phyloP scores from a whole-genome alignment of 2,329 filamentous ascomycete species.

The Fusarium chlamydosporum region DNA sequence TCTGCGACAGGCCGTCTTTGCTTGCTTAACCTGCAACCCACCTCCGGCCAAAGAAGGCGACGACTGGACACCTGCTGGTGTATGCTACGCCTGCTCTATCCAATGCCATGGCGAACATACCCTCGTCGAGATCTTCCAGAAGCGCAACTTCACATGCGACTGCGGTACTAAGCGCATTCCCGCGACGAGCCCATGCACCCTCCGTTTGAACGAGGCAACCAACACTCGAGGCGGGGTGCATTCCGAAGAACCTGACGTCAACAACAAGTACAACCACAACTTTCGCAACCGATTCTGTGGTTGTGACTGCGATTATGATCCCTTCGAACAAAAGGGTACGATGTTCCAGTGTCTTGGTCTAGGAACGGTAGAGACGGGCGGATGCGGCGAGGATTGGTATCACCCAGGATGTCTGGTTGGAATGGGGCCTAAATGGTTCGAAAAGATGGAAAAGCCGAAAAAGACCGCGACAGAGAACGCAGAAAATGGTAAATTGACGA shows the following conservation, averaged over 20 bases:
- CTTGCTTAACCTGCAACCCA: constrained; percentile 94
- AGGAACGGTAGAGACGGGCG: constrained; percentile 82
- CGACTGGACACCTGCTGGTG: constrained; percentile 72
- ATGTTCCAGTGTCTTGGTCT: constrained; percentile 98
- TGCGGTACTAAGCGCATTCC: constrained; percentile 89
- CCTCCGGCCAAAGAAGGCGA: constrained; percentile 74
- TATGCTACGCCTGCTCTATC: constrained; percentile 97
- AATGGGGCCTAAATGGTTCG: constrained; percentile 79
- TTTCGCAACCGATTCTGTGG: constrained; percentile 94
- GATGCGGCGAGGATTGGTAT: constrained; percentile 98
- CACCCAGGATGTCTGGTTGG: constrained; percentile 94
- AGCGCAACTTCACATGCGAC: constrained; percentile 96
- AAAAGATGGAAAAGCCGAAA: constrained; percentile 62
- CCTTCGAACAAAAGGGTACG: constrained; percentile 90
- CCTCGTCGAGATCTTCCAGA: constrained; percentile 95
- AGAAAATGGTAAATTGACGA: constrained; percentile 56
- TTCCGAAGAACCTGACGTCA: constrained; percentile 77
- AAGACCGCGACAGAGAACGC: constrained; percentile 36
- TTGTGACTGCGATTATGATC: constrained; percentile 89
- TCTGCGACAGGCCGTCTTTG: constrained; percentile 89
- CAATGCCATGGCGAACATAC: constrained; percentile 96
- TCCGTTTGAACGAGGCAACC: constrained; percentile 80
- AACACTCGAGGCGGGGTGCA: constrained; percentile 82
- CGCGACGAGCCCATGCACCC: constrained; percentile 77
- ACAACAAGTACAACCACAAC: constrained; percentile 96